A percentile compares a stretch with the other conserved stretches of the same genome.
Evolutionary conservation across 352 stramenopile genomes (phyloP).

Genomic region (Thalassiosira oceanica): DNA sequence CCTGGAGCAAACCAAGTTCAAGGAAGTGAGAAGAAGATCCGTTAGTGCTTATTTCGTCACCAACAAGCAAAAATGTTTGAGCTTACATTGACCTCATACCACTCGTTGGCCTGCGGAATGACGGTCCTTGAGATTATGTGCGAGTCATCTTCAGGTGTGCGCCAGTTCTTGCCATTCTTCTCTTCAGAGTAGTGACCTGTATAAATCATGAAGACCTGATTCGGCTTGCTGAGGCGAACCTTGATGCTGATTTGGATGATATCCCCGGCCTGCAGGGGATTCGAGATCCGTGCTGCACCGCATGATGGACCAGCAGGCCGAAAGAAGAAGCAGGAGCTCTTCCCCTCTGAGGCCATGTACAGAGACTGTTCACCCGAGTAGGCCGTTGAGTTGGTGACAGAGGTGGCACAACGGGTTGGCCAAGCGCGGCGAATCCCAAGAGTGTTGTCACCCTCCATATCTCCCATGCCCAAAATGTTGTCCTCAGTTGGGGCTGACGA

Average conservation of each 20-base stretch:
- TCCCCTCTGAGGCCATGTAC: conserved; percentile 12
- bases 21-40: no score
- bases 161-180: conserved; percentile 18
- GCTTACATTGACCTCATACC: conserved; percentile 19
- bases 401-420: background rate
- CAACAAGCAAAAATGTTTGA: no score
- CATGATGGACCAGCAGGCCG: conserved; percentile 23
- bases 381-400: conserved; percentile 6
- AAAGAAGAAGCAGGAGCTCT: conserved; percentile 28
- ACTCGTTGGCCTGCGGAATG: conserved; percentile 20
- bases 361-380: conserved; percentile 11
- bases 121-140: conserved; percentile 28
- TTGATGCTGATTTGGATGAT: conserved; percentile 26
- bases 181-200: conserved; percentile 17
- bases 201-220: conserved; percentile 38
- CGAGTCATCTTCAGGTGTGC: conserved; percentile 15
- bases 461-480: conserved; percentile 34
- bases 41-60: no score
- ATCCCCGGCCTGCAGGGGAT: conserved; percentile 22
- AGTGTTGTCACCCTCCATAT: conserved; percentile 24
- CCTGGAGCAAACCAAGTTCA: no score
- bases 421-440: conserved; percentile 3
- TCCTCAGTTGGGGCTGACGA: conserved; percentile 3
- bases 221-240: conserved; percentile 10
- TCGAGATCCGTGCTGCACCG: background rate